Evolutionary conservation across 108 stramenopile species (phyloP), one percentile per base, ranked within the genome.

Genomic region (Asterionellopsis glacialis): DNA sequence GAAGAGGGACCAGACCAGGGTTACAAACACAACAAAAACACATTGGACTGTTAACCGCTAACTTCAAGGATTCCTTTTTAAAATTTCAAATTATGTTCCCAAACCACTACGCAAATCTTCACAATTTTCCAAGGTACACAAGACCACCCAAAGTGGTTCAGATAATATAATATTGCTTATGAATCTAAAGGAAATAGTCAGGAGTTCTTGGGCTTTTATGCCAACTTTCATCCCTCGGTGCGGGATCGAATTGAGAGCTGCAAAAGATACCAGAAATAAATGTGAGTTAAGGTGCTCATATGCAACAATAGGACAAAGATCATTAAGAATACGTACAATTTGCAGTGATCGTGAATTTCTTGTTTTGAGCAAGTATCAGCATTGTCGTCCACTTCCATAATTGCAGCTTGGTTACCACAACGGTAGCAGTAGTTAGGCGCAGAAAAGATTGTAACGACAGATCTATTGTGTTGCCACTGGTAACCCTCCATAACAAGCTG

Each of bases 391-490:
- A 70, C 79, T 57, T 84, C 84, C 70, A 77, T 65, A 59, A 98
- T 92, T 54, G 96, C 94, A 5, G 98, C 98, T n/a, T 95, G 85
- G 72, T 97, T 98, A 1, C 96, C 97, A 72, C 98, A 98, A 19
- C 97, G 76, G 67, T 97, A 97, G 72, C 96, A 97, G 65, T 98
- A 98, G 56, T 97, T 97, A 9, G 98, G 98, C 15, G 96, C 96
- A 16, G 85, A 87, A 94, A 95, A 98, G 0, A 98, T 93, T 2
- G 94, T 97, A 19, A 96, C 93, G 22, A 96, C 41, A 25, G 82
- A 67, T 51, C 85, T 81, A 38, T 90, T 88, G 61, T 83, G 82
- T 42, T 94, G 85, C 69, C 86, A 95, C 58, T 92, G 88, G 11
- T 84, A 80, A 42, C 95, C 95, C 64, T 96, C 97, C 95, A 97